A percentile compares a stretch with the other conserved stretches of the same genome.
Evolutionary conservation across 192 early-diverging fungal genomes (phyloP).

Genomic region (Coemansia sp.): DNA sequence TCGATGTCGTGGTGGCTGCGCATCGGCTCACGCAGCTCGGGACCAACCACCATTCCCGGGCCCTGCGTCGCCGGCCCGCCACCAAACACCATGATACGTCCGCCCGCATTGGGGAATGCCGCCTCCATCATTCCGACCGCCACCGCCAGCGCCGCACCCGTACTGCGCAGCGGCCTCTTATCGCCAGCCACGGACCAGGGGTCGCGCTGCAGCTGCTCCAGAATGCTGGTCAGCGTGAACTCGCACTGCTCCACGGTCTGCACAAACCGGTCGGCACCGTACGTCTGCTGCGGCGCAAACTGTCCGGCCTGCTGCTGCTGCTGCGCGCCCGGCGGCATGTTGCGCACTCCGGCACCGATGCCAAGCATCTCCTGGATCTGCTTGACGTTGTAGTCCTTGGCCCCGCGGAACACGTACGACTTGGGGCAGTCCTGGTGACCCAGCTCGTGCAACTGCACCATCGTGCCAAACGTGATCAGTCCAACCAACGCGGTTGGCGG

Average conservation of each 20-base stretch:
- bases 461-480: conserved; percentile 95
- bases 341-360: conserved; percentile 57
- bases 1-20: conserved; percentile 99
- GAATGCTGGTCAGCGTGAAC: conserved; percentile 89
- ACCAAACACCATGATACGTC: conserved; percentile 88
- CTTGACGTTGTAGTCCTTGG: conserved; percentile 93
- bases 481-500: conserved; percentile 93
- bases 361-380: conserved; percentile 99
- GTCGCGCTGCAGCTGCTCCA: conserved; percentile 97
- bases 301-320: conserved; percentile 25
- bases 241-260: conserved; percentile 93
- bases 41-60: conserved; percentile 92
- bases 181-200: conserved; percentile 93
- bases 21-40: conserved; percentile 89
- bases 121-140: conserved; percentile 91
- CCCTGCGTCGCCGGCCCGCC: conserved; percentile 94
- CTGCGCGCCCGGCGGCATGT: conserved; percentile 27
- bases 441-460: conserved; percentile 98
- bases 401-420: conserved; percentile 95
- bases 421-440: conserved; percentile 96
- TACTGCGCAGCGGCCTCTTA: conserved; percentile 89
- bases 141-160: conserved; percentile 91
- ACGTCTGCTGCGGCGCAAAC: conserved; percentile 43
- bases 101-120: conserved; percentile 88
- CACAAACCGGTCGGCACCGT: conserved; percentile 72